Evolutionary conservation across 345 rosid genomes (phyloP).

Genomic region (Arabis hirsuta): DNA sequence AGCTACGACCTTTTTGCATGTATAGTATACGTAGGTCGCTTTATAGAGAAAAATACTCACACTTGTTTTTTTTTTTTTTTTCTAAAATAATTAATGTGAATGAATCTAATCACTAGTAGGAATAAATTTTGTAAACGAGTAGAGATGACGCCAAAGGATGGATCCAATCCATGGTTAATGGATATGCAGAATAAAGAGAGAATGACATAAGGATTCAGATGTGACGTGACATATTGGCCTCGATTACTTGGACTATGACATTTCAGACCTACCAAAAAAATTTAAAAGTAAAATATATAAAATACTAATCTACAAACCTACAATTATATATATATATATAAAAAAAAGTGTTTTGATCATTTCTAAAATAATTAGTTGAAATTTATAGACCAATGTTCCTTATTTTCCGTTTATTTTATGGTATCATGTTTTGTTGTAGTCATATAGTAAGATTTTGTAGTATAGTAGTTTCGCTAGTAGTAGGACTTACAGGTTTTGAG

Average conservation of each 20-base stretch:
- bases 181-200: slow-evolving; percentile 47
- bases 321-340: background rate
- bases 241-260: slow-evolving; percentile 43
- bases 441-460: slow-evolving; percentile 15
- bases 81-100: slow-evolving; percentile 2
- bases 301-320: slow-evolving; percentile 4
- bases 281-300: background rate
- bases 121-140: slow-evolving; percentile 31
- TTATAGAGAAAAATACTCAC: slow-evolving; percentile 35
- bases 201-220: slow-evolving; percentile 49
- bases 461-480: slow-evolving; percentile 16
- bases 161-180: slow-evolving; percentile 46
- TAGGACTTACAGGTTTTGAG: slow-evolving; percentile 35
- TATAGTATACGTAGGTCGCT: slow-evolving; percentile 36
- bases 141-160: slow-evolving; percentile 37
- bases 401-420: slow-evolving; percentile 16
- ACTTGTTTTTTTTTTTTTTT: background rate
- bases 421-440: slow-evolving; percentile 15
- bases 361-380: background rate
- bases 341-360: background rate
- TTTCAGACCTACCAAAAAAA: slow-evolving; percentile 32
- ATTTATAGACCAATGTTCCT: slow-evolving; percentile 16
- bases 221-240: slow-evolving; percentile 51
- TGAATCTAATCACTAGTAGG: slow-evolving; percentile 36
- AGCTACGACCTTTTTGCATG: slow-evolving; percentile 43